Base-by-base conservation (phyloP, 805 yeast species). In the Aciculoconidium aculeatum region DNA sequence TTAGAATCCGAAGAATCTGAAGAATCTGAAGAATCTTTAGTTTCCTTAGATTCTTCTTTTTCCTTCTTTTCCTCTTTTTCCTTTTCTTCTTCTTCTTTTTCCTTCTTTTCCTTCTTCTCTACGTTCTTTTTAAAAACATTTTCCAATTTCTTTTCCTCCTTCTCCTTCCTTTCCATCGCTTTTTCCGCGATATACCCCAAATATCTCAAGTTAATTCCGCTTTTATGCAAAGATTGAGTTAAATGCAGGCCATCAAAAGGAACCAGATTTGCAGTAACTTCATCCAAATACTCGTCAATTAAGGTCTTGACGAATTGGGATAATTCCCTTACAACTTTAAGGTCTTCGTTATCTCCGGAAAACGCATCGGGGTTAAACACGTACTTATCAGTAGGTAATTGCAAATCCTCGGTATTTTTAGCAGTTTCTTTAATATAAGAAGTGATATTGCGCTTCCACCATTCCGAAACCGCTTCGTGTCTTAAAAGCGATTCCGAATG, bases 171-270 rank as follows among this genome's bases (percentile, higher is more conserved):
- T 4, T 18, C 29, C n/a, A 42, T 15, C 30, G 56, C 51, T 29
- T 53, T 46, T 18, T 51, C 47, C 13, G 77, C 77, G 40, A 84
- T 49, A 11, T 47, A 54, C 36, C 96, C 96, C 46, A 90, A 67
- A 50, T 90, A 90, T 62, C 97, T 80, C 58, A 88, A 51, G 54
- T 86, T 88, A 53, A 90, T 77, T 66, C 98, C 98, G 32, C 67
- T 64, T 39, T 72, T 72, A 55, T 92, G 98, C 57, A 90, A 56
- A 30, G 68, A 51, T 23, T 67, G 61, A 11, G 83, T 61, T 44
- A 92, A 70, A 46, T 87, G 92, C 3, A 58, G 49, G 41, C 97
- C 96, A 50, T 87, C 95, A 33, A 82, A 63, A 24, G 97, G 96
- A 21, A 78, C 72, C 28, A 69, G 59, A 22, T 74, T 72, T 6